A percentile compares a stretch with the other conserved stretches of the same genome.
These are phyloP conservation scores for Aspergillus japonicus DNA, from an alignment of 2,329 filamentous ascomycete species.

Conservation along the genomic window DNA sequence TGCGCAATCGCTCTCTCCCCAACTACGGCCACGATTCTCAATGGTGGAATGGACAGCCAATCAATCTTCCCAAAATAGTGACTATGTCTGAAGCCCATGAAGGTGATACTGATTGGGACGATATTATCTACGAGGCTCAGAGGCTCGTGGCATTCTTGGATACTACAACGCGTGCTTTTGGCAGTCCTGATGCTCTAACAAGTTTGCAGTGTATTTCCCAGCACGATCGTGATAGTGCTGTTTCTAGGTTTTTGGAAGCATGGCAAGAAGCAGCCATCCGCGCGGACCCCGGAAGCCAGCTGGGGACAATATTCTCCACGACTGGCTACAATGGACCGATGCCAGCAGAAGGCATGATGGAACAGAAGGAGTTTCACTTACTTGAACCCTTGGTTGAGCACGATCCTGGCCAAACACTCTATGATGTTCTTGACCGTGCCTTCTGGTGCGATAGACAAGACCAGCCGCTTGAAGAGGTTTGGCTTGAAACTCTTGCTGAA, in stretches of 20 bases:
- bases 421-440: slow-evolving; percentile 54
- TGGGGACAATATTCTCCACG: slow-evolving; percentile 49
- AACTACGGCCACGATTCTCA: slow-evolving; percentile 57
- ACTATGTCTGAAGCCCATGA: slow-evolving; percentile 39
- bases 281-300: slow-evolving; percentile 41
- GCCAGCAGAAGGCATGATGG: slow-evolving; percentile 29
- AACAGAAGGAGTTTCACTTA: slow-evolving; percentile 38
- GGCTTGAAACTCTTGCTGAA: slow-evolving; percentile 52
- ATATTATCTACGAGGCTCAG: slow-evolving; percentile 58
- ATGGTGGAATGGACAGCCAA: slow-evolving; percentile 62
- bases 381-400: slow-evolving; percentile 41
- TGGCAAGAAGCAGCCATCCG: slow-evolving; percentile 50
- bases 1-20: slow-evolving; percentile 44
- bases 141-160: slow-evolving; percentile 63
- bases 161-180: slow-evolving; percentile 57
- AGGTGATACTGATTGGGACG: slow-evolving; percentile 39
- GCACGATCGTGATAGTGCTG: slow-evolving; percentile 35
- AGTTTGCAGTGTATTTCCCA: slow-evolving; percentile 40
- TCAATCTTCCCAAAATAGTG: slow-evolving; percentile 53
- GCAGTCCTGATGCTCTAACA: slow-evolving; percentile 53
- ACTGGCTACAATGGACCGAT: slow-evolving; percentile 41
- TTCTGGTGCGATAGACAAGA: slow-evolving; percentile 49
- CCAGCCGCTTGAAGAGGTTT: slow-evolving; percentile 44
- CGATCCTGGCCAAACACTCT: slow-evolving; percentile 46
- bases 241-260: slow-evolving; percentile 49